A percentile compares a stretch with the other conserved stretches of the same genome.
phyloP scores from a whole-genome alignment of 23 red algal genomes.

The Agarophyton chilense region DNA sequence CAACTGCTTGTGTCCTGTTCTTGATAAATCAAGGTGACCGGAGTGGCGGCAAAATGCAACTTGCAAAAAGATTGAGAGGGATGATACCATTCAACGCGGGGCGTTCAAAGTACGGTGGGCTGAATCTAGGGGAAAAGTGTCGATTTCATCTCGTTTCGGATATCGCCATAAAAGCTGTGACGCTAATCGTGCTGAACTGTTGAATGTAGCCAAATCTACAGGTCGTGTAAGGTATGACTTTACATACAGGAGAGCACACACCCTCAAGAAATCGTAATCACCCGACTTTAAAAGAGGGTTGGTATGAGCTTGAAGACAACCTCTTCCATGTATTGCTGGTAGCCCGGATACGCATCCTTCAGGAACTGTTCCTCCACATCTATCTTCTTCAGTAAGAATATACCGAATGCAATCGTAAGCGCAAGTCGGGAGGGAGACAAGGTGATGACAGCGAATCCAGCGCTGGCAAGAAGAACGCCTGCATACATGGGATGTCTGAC shows the following conservation, averaged over 20 bases:
- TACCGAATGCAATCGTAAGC: slow-evolving; percentile 77
- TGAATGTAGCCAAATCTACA: neutral
- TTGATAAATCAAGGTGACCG: too few relatives aligned
- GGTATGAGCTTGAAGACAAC: slow-evolving; percentile 84
- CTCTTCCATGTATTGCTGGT: slow-evolving; percentile 68
- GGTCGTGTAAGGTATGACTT: slow-evolving; percentile 1
- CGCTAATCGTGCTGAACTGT: neutral
- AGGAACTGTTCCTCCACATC: slow-evolving; percentile 94
- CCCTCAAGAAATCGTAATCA: neutral
- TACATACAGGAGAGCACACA: neutral
- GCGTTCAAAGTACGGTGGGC: neutral
- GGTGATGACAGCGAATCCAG: slow-evolving; percentile 78
- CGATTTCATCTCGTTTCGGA: neutral
- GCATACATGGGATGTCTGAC: slow-evolving; percentile 96
- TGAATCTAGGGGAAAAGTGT: neutral
- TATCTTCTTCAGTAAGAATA: slow-evolving; percentile 85
- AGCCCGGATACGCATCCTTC: slow-evolving; percentile 85
- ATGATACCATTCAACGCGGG: neutral
- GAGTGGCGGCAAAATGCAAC: too few relatives aligned
- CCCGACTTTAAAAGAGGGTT: neutral
- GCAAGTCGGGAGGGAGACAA: slow-evolving; percentile 75
- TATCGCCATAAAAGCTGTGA: neutral
- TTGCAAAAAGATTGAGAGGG: neutral
- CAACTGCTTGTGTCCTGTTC: too few relatives aligned
- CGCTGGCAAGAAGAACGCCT: slow-evolving; percentile 77